Percentiles rank a stretch among this genome's conserved stretches.
These are phyloP conservation scores for Flaveria brownii DNA, from an alignment of 129 eudicot species.

Conservation along the genomic window DNA sequence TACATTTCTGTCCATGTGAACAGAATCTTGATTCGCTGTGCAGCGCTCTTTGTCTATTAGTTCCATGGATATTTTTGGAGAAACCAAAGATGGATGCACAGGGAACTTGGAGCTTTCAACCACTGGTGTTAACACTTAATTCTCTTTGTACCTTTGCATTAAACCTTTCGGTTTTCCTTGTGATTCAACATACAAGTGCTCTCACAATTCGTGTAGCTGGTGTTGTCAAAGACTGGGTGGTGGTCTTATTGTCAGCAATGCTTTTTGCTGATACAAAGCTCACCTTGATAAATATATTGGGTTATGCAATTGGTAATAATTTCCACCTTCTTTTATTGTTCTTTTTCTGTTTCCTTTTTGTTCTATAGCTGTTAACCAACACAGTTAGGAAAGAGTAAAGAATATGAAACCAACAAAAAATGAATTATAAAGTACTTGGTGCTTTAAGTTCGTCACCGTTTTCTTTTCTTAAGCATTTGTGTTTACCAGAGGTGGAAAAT, in stretches of 20 bases:
- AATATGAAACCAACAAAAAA: background rate
- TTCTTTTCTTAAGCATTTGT: background rate
- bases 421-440: background rate
- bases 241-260: slow-evolving; percentile 84
- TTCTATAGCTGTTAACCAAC: background rate
- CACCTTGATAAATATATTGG: slow-evolving; percentile 75
- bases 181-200: slow-evolving; percentile 93
- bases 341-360: background rate
- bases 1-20: slow-evolving; percentile 31
- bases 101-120: slow-evolving; percentile 74
- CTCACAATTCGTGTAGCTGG: slow-evolving; percentile 98
- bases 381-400: background rate
- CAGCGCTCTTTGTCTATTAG: slow-evolving; percentile 87
- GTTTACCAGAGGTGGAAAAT: background rate
- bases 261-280: slow-evolving; percentile 93
- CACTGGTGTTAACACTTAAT: slow-evolving; percentile 66
- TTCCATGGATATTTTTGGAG: slow-evolving; percentile 93
- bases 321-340: slow-evolving; percentile 2
- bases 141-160: slow-evolving; percentile 93
- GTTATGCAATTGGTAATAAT: slow-evolving; percentile 88
- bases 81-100: slow-evolving; percentile 86
- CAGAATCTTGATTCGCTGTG: slow-evolving; percentile 39
- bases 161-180: slow-evolving; percentile 91
- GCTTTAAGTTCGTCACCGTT: background rate
- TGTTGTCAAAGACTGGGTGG: slow-evolving; percentile 98